Percentiles rank a stretch among this genome's conserved stretches.
Conservation (phyloP, 1,139 yeast species). For the Suhomyces wounanorum region DNA sequence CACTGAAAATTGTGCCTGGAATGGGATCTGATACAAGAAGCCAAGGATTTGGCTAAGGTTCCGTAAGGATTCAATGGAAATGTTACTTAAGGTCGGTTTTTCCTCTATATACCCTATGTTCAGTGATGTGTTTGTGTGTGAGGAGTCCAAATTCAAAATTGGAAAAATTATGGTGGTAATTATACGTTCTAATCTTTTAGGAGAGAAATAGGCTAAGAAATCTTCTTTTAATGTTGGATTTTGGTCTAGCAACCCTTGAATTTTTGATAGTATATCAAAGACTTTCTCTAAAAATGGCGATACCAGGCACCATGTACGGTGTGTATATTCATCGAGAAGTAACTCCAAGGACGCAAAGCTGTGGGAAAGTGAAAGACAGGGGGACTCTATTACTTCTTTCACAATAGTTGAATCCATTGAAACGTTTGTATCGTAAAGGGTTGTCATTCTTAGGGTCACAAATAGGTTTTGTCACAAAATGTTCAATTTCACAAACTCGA, state of each 20-base stretch:
- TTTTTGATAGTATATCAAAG: not conserved
- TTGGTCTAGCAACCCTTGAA: not conserved
- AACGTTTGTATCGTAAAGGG: slow-evolving; percentile 1
- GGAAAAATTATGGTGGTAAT: not conserved
- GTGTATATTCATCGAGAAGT: slow-evolving; percentile 9
- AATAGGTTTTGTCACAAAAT: not conserved
- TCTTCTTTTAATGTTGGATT: not conserved
- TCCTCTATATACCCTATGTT: not conserved
- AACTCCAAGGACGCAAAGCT: slow-evolving; percentile 12
- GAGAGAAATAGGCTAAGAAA: slow-evolving; percentile 1
- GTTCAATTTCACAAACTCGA: not conserved
- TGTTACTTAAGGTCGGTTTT: not conserved
- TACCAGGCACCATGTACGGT: not conserved
- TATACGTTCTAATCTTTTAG: slow-evolving; percentile 1
- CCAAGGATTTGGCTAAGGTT: slow-evolving; percentile 1
- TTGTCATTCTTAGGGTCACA: slow-evolving; percentile 3
- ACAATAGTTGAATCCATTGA: not conserved
- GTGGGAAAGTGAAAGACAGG: slow-evolving; percentile 2
- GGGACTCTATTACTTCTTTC: not conserved
- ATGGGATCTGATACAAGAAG: slow-evolving; percentile 6
- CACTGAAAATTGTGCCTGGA: not conserved
- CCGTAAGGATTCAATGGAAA: not conserved
- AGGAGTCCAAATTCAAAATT: not conserved
- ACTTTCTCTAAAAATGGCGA: not conserved
- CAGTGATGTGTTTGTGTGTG: not conserved